Conservation (phyloP, 495 filamentous ascomycete species). For the Jackrogersella minutella region DNA sequence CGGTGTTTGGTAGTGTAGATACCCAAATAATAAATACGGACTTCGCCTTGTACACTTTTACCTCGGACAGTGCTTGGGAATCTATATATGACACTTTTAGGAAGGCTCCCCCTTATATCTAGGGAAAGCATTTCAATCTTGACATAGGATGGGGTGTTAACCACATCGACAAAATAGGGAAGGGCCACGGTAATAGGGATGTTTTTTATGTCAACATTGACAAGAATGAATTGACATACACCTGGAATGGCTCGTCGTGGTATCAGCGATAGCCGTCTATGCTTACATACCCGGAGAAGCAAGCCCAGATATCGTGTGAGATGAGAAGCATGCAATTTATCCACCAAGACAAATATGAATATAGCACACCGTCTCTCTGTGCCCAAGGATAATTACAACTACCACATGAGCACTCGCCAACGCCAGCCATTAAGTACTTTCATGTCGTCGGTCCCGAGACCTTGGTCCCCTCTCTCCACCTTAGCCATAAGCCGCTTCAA, state of each 20-base stretch:
- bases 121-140: not conserved
- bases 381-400: not conserved
- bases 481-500: constrained; percentile 51
- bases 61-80: not conserved
- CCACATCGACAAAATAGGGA: not conserved
- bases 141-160: not conserved
- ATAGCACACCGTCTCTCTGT: not conserved
- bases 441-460: constrained; percentile 51
- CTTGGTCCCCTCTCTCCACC: constrained; percentile 52
- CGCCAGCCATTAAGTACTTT: constrained; percentile 54
- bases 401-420: constrained; percentile 57
- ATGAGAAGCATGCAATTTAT: not conserved
- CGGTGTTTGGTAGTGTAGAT: constrained; percentile 14
- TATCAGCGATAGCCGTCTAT: not conserved
- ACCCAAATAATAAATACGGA: constrained; percentile 10
- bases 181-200: not conserved
- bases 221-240: not conserved
- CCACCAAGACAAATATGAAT: not conserved
- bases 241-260: not conserved
- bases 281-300: not conserved
- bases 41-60: not conserved
- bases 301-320: not conserved
- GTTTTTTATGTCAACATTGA: too few relatives aligned
- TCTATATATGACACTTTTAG: not conserved
- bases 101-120: not conserved